Evolutionary conservation across 2,329 filamentous ascomycete genomes (phyloP), one percentile per base, ranked within the genome.

Genomic region (Bipolaris zeicola): DNA sequence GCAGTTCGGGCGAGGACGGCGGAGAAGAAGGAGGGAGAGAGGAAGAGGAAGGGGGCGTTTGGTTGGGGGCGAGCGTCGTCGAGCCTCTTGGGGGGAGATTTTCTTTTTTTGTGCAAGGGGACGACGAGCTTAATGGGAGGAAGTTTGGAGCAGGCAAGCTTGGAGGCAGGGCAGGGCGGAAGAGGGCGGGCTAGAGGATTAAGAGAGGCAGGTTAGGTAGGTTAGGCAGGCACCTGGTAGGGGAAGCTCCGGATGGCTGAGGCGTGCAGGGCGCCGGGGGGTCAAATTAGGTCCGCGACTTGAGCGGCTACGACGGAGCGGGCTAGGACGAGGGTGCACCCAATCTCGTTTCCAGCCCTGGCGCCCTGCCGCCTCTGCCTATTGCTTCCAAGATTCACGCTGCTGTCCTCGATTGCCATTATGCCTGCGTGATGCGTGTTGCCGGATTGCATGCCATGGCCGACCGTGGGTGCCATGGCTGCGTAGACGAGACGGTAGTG

Each of bases 231-330:
- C 38, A 24, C 38, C 22, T 22, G 38, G 63, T 60, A 48, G 63
- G 66, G 68, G 64, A 71, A 67, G 65, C 55, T 66, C 60, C 68
- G 70, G 67, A 71, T 68, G 66, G 61, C 63, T 67, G 66, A 70
- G 64, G 69, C 68, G 65, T 69, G 63, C 60, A 61, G 53, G 48
- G 62, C 52, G 61, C 58, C 61, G 45, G 65, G 67, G 66, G 44
- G 55, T 49, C 61, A 66, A 63, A 67, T 66, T 68, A 57, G 64
- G 58, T 52, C 49, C 52, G 60, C 58, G 39, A 53, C 43, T 51
- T 58, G 48, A 58, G 57, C 57, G 38, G 54, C 65, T 64, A 65
- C 50, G 38, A 56, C 50, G 38, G 24, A 24, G 37, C 38, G 31
- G 58, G 62, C 26, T 52, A 52, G 55, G 52, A 16, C 14, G 49